Evolutionary conservation across 1,139 yeast genomes (phyloP).

Genomic region (Taphrina populina): DNA sequence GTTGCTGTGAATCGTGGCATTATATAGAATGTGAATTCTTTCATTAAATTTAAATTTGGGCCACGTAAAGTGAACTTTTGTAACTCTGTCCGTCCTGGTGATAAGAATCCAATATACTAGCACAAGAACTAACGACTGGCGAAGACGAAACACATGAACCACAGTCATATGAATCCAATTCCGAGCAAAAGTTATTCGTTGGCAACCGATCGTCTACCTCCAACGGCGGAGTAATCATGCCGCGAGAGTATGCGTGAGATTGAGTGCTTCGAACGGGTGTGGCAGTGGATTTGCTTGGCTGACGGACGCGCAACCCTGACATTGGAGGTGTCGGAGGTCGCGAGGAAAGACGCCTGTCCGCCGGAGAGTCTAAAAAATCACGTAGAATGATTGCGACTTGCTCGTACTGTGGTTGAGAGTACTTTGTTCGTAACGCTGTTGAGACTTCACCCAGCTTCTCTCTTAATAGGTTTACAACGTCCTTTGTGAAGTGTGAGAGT

Average conservation of each 20-base stretch:
- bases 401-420: conserved; percentile 42
- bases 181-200: conserved; percentile 15
- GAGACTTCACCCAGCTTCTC: conserved; percentile 41
- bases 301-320: conserved; percentile 22
- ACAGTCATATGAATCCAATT: conserved; percentile 5
- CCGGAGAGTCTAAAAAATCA: conserved; percentile 38
- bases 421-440: conserved; percentile 45
- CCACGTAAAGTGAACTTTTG: conserved; percentile 21
- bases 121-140: conserved; percentile 26
- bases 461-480: conserved; percentile 42
- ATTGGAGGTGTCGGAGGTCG: conserved; percentile 16
- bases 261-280: conserved; percentile 30
- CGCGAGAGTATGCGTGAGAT: conserved; percentile 27
- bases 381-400: conserved; percentile 44
- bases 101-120: conserved; percentile 28
- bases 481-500: conserved; percentile 44
- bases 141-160: conserved; percentile 12
- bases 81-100: conserved; percentile 20
- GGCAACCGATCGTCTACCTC: conserved; percentile 15
- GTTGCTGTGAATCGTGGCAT: no score
- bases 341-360: conserved; percentile 13
- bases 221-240: conserved; percentile 34
- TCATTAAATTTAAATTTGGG: no score
- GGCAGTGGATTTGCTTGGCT: conserved; percentile 8
- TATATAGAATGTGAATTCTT: no score